Evolutionary conservation across 139 green algal species (phyloP).

Genomic region (Chlamydomonas eustigma): DNA sequence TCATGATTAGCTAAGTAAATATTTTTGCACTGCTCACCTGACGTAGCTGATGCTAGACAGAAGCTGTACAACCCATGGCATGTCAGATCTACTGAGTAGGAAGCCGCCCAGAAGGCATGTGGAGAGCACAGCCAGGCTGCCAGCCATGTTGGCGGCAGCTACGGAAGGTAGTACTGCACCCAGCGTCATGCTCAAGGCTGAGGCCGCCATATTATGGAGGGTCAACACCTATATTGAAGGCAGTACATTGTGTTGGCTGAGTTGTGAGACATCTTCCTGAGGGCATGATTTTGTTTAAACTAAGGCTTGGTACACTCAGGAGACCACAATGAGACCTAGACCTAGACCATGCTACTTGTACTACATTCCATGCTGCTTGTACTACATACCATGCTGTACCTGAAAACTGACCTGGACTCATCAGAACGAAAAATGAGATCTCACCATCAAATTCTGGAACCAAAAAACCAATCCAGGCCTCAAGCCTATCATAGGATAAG

Average conservation of each 20-base stretch:
- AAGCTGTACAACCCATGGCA: slow-evolving; percentile 35
- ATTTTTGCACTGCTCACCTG: too few relatives aligned
- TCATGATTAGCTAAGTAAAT: too few relatives aligned
- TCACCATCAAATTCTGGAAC: slow-evolving; percentile 38
- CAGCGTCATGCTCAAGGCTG: slow-evolving; percentile 57
- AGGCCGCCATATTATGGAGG: slow-evolving; percentile 53
- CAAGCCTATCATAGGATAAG: slow-evolving; percentile 65
- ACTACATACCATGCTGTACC: too few relatives aligned
- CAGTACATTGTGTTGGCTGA: neutral
- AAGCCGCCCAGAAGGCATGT: slow-evolving; percentile 60
- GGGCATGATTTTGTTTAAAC: too few relatives aligned
- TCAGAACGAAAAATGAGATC: too few relatives aligned
- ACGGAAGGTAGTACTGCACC: slow-evolving; percentile 52
- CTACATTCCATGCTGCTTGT: neutral
- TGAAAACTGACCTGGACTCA: too few relatives aligned
- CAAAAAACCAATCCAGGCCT: slow-evolving; percentile 27
- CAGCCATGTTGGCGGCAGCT: slow-evolving; percentile 58
- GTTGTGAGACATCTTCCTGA: too few relatives aligned
- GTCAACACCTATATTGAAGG: slow-evolving; percentile 29
- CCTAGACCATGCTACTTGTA: neutral
- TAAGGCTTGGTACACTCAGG: too few relatives aligned
- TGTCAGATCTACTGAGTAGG: slow-evolving; percentile 49
- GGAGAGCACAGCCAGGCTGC: slow-evolving; percentile 46
- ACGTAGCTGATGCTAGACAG: slow-evolving; percentile 39
- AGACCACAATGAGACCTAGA: too few relatives aligned